A percentile compares a stretch with the other conserved stretches of the same genome.
phyloP scores from a whole-genome alignment of 2,329 filamentous ascomycete species.

The Diaporthe citriasiana region DNA sequence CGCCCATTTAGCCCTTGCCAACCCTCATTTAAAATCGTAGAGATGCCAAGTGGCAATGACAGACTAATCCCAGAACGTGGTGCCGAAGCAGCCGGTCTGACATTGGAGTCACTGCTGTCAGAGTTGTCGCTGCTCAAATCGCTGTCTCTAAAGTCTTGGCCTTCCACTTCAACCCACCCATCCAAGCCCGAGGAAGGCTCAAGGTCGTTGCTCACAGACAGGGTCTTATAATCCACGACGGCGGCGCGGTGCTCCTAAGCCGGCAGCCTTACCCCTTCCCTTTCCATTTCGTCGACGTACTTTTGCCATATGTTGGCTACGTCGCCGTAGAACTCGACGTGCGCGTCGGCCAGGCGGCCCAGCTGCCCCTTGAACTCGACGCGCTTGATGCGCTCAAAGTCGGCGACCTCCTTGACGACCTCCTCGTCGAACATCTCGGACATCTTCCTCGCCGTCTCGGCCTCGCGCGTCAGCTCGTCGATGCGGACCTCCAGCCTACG shows the following conservation, averaged over 20 bases:
- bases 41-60: conserved; percentile 3
- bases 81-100: background rate
- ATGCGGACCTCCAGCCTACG: conserved; percentile 94
- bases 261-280: conserved; percentile 60
- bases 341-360: conserved; percentile 84
- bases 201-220: background rate
- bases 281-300: conserved; percentile 91
- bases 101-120: background rate
- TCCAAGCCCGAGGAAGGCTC: background rate
- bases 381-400: conserved; percentile 97
- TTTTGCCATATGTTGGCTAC: conserved; percentile 88
- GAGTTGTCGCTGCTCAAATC: background rate
- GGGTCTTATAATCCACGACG: background rate
- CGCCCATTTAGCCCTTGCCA: background rate
- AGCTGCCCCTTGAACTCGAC: conserved; percentile 92
- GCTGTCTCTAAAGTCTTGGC: background rate
- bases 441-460: conserved; percentile 87
- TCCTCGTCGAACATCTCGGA: conserved; percentile 97
- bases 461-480: conserved; percentile 89
- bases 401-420: conserved; percentile 90
- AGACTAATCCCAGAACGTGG: background rate
- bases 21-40: background rate
- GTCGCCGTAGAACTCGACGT: conserved; percentile 87
- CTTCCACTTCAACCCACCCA: conserved; percentile 12
- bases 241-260: conserved; percentile 34